Conservation (phyloP, 345 rosid species). For the Rhodomyrtus tomentosa region DNA sequence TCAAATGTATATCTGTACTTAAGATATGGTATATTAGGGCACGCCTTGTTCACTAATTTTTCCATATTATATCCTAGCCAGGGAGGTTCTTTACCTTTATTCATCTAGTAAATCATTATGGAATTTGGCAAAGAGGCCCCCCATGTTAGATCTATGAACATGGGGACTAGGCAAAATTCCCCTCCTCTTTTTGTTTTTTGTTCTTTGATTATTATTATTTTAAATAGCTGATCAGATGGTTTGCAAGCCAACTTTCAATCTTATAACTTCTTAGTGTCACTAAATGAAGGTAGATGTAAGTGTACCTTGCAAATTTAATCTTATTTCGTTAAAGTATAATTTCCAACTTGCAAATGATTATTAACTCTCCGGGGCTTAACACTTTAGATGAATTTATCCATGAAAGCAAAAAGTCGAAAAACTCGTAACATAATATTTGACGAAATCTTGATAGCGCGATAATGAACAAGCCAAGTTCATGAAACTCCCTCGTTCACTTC, state of each 20-base stretch:
- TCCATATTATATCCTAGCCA: slow-evolving; percentile 8
- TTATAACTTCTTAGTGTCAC: background rate
- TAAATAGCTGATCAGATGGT: background rate
- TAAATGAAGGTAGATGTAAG: background rate
- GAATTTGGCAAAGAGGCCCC: background rate
- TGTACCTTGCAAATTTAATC: background rate
- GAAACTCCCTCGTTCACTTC: background rate
- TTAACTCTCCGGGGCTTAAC: background rate
- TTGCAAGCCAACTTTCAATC: background rate
- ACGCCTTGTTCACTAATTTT: slow-evolving; percentile 31
- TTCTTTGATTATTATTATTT: background rate
- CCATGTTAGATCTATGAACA: background rate
- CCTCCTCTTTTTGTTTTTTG: background rate
- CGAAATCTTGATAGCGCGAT: background rate
- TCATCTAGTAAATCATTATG: background rate
- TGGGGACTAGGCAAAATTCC: background rate
- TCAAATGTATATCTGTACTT: background rate
- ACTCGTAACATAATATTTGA: background rate
- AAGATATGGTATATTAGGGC: slow-evolving; percentile 9
- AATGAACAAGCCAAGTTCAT: background rate
- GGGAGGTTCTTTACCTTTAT: background rate
- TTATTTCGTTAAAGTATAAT: background rate
- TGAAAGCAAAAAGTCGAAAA: background rate
- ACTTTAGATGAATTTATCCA: background rate
- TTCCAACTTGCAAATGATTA: background rate